A percentile compares a stretch with the other conserved stretches of the same genome.
Evolutionary conservation across 1,139 yeast species (phyloP).

Genomic region (Taphrina flavorubra): DNA sequence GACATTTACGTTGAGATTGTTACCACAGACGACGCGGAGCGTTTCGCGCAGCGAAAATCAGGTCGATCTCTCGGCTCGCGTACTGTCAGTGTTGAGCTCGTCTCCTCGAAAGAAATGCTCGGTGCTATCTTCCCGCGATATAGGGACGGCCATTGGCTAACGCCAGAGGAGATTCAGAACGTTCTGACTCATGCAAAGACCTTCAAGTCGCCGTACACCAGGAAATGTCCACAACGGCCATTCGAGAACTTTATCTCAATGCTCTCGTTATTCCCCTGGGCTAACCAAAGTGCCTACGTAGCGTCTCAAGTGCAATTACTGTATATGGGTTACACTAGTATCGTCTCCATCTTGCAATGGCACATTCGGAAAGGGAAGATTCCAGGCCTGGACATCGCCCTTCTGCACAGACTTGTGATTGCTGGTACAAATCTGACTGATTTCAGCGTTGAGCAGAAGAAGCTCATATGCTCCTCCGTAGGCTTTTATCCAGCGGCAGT

Average conservation of each 20-base stretch:
- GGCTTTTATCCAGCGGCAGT: slow-evolving; percentile 20
- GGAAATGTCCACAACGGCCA: slow-evolving; percentile 39
- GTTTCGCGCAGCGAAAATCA: slow-evolving; percentile 36
- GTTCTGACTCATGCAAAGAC: slow-evolving; percentile 34
- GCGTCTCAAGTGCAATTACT: slow-evolving; percentile 27
- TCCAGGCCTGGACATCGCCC: slow-evolving; percentile 13
- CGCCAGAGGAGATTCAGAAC: slow-evolving; percentile 34
- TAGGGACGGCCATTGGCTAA: slow-evolving; percentile 27
- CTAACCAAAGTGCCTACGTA: slow-evolving; percentile 6
- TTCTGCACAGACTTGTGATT: slow-evolving; percentile 12
- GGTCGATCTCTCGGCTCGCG: slow-evolving; percentile 37
- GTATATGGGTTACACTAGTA: slow-evolving; percentile 19
- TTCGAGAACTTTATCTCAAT: slow-evolving; percentile 36
- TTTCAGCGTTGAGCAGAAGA: slow-evolving; percentile 18
- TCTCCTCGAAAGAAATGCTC: slow-evolving; percentile 31
- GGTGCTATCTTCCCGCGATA: slow-evolving; percentile 32
- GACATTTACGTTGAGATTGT: slow-evolving; percentile 39
- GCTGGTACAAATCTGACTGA: slow-evolving; percentile 34
- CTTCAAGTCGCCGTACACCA: slow-evolving; percentile 37
- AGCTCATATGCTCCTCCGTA: slow-evolving; percentile 6
- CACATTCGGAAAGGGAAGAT: slow-evolving; percentile 30
- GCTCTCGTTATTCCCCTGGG: slow-evolving; percentile 34
- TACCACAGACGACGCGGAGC: slow-evolving; percentile 40
- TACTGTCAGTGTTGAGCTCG: slow-evolving; percentile 29
- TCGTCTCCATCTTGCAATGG: slow-evolving; percentile 24